Evolutionary conservation across 2,329 filamentous ascomycete species (phyloP).

Genomic region (Apiospora phragmitis): DNA sequence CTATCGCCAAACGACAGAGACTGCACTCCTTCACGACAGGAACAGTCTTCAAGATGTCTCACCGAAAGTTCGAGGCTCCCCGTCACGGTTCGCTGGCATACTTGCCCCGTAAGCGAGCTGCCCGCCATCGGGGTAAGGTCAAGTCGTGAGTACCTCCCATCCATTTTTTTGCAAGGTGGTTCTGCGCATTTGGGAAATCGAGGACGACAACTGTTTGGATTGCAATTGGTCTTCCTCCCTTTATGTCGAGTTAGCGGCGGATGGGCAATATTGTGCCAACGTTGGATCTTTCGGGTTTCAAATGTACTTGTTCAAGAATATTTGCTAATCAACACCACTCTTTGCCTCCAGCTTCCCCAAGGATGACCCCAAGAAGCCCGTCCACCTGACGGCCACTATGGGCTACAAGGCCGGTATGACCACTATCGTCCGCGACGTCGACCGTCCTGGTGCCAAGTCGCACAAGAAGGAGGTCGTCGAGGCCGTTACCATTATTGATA

Average conservation of each 20-base stretch:
- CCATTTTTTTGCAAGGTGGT: conserved; percentile 18
- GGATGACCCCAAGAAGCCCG: conserved; percentile 99
- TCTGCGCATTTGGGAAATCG: background rate
- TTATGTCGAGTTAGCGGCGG: background rate
- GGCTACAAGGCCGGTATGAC: conserved; percentile 99
- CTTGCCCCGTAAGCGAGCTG: conserved; percentile 87
- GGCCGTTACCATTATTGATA: conserved; percentile 85
- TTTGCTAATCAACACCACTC: background rate
- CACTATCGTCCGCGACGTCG: conserved; percentile 98
- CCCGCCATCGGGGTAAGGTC: conserved; percentile 94
- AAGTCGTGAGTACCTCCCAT: conserved; percentile 74
- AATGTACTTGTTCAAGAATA: background rate
- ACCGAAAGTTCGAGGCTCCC: conserved; percentile 75
- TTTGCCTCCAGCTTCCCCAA: conserved; percentile 83
- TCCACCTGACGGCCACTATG: conserved; percentile 97
- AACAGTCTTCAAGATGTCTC: conserved; percentile 41
- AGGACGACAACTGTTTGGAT: background rate
- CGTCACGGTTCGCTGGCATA: conserved; percentile 92
- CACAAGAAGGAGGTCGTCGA: conserved; percentile 99
- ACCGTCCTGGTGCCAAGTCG: conserved; percentile 98
- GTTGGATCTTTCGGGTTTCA: conserved; percentile 24
- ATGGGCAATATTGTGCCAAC: conserved; percentile 2
- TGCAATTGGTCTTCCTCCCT: background rate
- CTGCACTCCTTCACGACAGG: conserved; percentile 31
- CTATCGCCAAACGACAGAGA: conserved; percentile 30